Evolutionary conservation across 768 basidiomycete genomes (phyloP).

Genomic region (Lactarius psammicola): DNA sequence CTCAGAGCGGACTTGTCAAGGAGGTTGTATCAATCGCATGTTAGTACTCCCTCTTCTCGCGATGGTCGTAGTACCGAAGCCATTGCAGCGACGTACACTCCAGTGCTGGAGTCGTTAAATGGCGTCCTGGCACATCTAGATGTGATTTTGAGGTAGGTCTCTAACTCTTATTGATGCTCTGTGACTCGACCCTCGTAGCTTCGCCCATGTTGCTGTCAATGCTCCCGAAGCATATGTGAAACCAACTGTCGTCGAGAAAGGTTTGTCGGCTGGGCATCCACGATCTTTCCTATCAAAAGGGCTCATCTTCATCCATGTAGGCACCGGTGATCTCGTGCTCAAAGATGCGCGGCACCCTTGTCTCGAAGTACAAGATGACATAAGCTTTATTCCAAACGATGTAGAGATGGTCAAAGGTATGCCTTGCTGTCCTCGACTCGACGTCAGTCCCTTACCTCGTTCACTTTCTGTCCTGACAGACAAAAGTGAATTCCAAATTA

Average conservation of each 20-base stretch:
- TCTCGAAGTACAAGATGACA: slow-evolving; percentile 92
- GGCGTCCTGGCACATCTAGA: slow-evolving; percentile 85
- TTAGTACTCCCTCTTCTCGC: slow-evolving; percentile 34
- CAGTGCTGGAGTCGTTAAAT: slow-evolving; percentile 83
- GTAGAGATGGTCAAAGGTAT: slow-evolving; percentile 89
- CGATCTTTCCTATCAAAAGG: not conserved
- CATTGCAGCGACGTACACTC: slow-evolving; percentile 81
- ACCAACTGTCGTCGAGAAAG: slow-evolving; percentile 75
- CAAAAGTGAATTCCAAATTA: slow-evolving; percentile 91
- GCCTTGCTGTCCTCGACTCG: not conserved
- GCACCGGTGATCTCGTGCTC: slow-evolving; percentile 75
- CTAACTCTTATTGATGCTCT: not conserved
- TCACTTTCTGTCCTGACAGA: slow-evolving; percentile 39
- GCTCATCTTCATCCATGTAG: slow-evolving; percentile 39
- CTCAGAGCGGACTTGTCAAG: slow-evolving; percentile 81
- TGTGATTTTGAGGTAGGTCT: slow-evolving; percentile 76
- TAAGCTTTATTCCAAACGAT: slow-evolving; percentile 94
- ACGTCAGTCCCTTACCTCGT: not conserved
- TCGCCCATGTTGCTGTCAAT: slow-evolving; percentile 87
- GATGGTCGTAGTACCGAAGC: not conserved
- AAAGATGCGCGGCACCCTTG: slow-evolving; percentile 93
- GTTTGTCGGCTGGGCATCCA: slow-evolving; percentile 39
- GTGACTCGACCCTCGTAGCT: slow-evolving; percentile 45
- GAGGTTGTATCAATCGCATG: slow-evolving; percentile 92
- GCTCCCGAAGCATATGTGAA: slow-evolving; percentile 88